These are phyloP conservation scores for Zygosaccharomyces sapae DNA, from an alignment of 1,139 yeast species.

Conservation along the genomic window DNA sequence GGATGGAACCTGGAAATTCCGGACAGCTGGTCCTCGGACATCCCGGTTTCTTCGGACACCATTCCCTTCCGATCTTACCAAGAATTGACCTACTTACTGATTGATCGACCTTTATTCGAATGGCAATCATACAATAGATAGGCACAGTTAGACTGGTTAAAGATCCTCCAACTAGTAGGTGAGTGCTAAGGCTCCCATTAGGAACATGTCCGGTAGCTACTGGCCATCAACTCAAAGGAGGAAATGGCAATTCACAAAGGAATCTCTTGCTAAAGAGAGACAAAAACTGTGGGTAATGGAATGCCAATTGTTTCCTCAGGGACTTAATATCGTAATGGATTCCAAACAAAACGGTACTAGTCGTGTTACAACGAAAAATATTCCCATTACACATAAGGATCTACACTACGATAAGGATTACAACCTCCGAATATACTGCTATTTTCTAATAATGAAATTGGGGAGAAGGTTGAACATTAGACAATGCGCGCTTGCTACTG, in stretches of 20 bases:
- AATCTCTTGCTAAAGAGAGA: conserved; percentile 43
- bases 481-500: conserved; percentile 82
- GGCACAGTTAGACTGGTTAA: not conserved
- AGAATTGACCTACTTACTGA: not conserved
- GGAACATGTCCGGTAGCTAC: conserved; percentile 55
- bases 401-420: conserved; percentile 51
- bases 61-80: conserved; percentile 4
- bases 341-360: conserved; percentile 22
- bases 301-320: conserved; percentile 35
- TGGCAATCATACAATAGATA: not conserved
- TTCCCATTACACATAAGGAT: conserved; percentile 40
- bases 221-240: conserved; percentile 64
- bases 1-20: not conserved
- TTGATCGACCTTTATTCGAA: conserved; percentile 3
- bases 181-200: not conserved
- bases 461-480: conserved; percentile 75
- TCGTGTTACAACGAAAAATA: conserved; percentile 39
- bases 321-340: conserved; percentile 33
- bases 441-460: conserved; percentile 63
- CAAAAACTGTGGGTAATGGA: conserved; percentile 39
- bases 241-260: conserved; percentile 58
- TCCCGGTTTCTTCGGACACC: conserved; percentile 9
- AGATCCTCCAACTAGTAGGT: not conserved
- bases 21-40: not conserved
- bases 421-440: conserved; percentile 62